These are phyloP conservation scores for Pyrus betulifolia DNA, from an alignment of 306 rosid genomes.

Conservation along the genomic window DNA sequence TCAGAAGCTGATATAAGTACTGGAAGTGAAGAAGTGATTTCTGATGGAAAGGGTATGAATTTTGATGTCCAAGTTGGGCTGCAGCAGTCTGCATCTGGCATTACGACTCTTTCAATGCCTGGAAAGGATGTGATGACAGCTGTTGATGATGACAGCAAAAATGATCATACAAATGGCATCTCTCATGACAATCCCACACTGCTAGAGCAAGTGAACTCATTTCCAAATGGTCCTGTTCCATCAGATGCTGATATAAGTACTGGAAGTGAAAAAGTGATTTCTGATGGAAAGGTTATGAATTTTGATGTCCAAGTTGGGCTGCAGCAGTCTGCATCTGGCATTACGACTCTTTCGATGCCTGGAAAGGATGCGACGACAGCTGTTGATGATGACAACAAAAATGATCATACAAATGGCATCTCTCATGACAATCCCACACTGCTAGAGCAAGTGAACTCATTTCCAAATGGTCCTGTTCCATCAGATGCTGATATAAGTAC, in stretches of 20 bases:
- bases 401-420: conserved; percentile 4
- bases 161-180: conserved; percentile 3
- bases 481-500: conserved; percentile 17
- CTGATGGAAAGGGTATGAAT: conserved; percentile 17
- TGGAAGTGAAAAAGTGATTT: background rate
- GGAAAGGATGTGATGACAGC: conserved; percentile 12
- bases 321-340: conserved; percentile 7
- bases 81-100: conserved; percentile 7
- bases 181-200: background rate
- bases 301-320: conserved; percentile 2
- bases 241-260: conserved; percentile 16
- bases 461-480: conserved; percentile 3
- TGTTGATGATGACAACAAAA: background rate
- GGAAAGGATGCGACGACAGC: conserved; percentile 12
- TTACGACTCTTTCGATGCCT: background rate
- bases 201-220: conserved; percentile 6
- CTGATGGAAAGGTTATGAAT: conserved; percentile 17
- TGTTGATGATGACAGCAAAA: background rate
- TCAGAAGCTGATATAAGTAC: conserved; percentile 16
- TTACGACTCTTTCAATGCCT: background rate
- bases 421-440: background rate
- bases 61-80: conserved; percentile 2
- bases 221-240: conserved; percentile 3
- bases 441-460: conserved; percentile 6
- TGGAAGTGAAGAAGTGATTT: background rate